These are phyloP conservation scores for Pseudohalonectria lignicola DNA, from an alignment of 2,329 filamentous ascomycete genomes.

Conservation along the genomic window DNA sequence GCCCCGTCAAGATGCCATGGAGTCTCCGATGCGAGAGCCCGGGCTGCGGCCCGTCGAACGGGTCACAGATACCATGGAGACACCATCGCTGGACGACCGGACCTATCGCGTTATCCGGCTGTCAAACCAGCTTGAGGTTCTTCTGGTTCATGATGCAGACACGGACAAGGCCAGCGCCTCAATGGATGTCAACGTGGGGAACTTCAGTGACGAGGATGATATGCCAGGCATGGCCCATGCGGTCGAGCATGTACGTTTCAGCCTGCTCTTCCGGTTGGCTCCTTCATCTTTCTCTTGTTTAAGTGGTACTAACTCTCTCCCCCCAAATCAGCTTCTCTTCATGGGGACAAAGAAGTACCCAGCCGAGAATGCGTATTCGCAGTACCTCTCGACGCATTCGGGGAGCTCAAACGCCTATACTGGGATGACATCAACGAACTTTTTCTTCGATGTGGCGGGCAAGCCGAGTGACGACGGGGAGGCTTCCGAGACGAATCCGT, in stretches of 20 bases:
- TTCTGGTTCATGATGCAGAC: constrained; percentile 86
- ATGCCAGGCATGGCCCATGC: constrained; percentile 95
- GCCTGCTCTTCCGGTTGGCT: neutral
- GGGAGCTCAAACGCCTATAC: constrained; percentile 95
- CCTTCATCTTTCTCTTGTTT: neutral
- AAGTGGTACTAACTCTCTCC: too few relatives aligned
- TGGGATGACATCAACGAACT: constrained; percentile 87
- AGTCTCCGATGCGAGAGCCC: constrained; percentile 13
- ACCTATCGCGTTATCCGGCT: constrained; percentile 80
- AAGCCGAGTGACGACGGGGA: constrained; percentile 54
- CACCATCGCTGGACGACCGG: constrained; percentile 74
- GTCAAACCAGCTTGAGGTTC: constrained; percentile 76
- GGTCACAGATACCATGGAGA: constrained; percentile 65
- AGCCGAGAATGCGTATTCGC: constrained; percentile 88
- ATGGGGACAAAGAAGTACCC: constrained; percentile 99
- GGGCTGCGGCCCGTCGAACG: constrained; percentile 18
- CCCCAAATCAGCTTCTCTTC: constrained; percentile 78
- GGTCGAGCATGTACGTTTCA: constrained; percentile 63
- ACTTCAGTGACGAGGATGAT: constrained; percentile 82
- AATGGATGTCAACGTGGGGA: constrained; percentile 91
- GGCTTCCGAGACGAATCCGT: constrained; percentile 42
- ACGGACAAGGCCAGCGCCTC: constrained; percentile 96
- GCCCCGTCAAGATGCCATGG: too few relatives aligned
- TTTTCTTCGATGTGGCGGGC: constrained; percentile 90
- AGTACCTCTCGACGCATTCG: constrained; percentile 82